Evolutionary conservation across 2,329 filamentous ascomycete genomes (phyloP).

Genomic region (Epichloe gansuensis): DNA sequence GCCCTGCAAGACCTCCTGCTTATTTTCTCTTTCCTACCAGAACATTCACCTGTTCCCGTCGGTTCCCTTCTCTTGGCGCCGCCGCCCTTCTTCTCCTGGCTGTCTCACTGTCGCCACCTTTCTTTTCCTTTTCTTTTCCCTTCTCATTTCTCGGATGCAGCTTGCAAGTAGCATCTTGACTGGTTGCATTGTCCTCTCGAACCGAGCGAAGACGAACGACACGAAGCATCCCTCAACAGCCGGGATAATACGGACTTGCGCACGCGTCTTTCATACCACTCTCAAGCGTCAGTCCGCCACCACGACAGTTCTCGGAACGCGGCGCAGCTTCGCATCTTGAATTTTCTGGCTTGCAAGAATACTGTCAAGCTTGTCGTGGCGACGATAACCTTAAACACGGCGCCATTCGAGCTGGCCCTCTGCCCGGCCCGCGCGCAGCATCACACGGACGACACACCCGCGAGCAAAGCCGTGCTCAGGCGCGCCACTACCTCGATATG

Average conservation of each 20-base stretch:
- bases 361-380: background rate
- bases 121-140: background rate
- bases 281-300: background rate
- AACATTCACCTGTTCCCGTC: background rate
- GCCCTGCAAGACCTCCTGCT: background rate
- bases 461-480: conserved; percentile 5
- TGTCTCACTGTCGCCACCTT: conserved; percentile 8
- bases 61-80: conserved; percentile 2
- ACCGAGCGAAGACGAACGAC: background rate
- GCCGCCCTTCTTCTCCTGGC: conserved; percentile 4
- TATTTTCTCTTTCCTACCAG: background rate
- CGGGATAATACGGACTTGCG: background rate
- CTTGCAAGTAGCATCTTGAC: background rate
- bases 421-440: background rate
- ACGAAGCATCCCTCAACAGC: background rate
- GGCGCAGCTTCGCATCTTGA: background rate
- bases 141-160: background rate
- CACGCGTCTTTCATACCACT: background rate
- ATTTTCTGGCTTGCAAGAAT: background rate
- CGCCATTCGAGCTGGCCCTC: background rate
- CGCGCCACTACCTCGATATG: conserved; percentile 40
- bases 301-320: background rate
- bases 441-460: conserved; percentile 4
- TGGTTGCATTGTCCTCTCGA: background rate
- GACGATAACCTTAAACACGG: background rate